Conservation (phyloP, 257 asterid species). For the Solanum chaucha region DNA sequence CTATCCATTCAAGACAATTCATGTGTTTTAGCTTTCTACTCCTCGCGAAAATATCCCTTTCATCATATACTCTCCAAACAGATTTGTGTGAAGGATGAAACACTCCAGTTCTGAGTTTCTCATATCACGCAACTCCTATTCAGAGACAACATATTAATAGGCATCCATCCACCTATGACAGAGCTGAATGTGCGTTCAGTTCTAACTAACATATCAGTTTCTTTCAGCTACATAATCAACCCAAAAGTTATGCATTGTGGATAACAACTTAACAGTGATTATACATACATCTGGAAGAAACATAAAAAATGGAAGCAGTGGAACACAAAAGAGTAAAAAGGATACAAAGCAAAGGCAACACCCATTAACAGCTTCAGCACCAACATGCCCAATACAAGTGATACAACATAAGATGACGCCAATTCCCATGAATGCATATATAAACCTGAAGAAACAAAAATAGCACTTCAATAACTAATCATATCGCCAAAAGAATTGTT, state of each 20-base stretch:
- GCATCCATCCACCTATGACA: neutral
- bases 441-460: conserved; percentile 48
- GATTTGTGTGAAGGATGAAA: neutral
- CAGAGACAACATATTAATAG: neutral
- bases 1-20: neutral
- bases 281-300: neutral
- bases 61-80: neutral
- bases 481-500: neutral
- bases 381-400: conserved; percentile 60
- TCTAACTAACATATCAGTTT: neutral
- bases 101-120: neutral
- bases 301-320: neutral
- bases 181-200: neutral
- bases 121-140: neutral
- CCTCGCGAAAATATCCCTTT: neutral
- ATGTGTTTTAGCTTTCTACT: neutral
- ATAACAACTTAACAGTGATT: neutral
- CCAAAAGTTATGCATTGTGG: neutral
- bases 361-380: conserved; percentile 77
- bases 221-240: neutral
- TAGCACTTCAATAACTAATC: neutral
- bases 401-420: conserved; percentile 55
- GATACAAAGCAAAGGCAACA: conserved; percentile 95
- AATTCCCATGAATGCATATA: conserved; percentile 60
- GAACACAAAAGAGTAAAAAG: conserved; percentile 6